Evolutionary conservation across 805 yeast genomes (phyloP), one percentile per base, ranked within the genome.

Genomic region (Saturnispora serradocipensis): DNA sequence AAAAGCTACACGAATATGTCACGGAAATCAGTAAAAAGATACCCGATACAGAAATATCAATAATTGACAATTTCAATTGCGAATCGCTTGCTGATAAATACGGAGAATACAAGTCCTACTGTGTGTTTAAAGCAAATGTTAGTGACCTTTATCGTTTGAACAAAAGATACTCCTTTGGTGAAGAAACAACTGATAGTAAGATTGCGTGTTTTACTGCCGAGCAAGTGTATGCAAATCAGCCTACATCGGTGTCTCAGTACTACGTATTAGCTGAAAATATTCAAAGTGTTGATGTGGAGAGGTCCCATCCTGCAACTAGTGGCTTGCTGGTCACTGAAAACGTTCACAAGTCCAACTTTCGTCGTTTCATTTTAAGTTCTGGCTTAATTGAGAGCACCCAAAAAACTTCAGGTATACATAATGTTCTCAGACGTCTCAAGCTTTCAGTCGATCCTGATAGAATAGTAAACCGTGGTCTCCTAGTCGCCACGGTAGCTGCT

Each of bases 21-120:
- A 48, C 48, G n/a, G 58, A 58, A 9, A 55, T 56, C 0, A 61
- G 64, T 28, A 50, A 45, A 2, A 59, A 57, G 6, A 43, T 62
- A 27, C 56, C 55, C 9, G 30, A 35, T 6, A 15, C 22, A 27
- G n/a, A 40, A 11, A 49, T 59, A 3, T 50, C 53, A 5, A 28
- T 59, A 35, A 45, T 59, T 16, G 58, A 59, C 47, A 27, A 49
- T 49, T 7, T 27, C 30, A 13, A 39, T 55, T 11, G 34, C 22
- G 11, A 34, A 48, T 1, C 28, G 15, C 18, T 38, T 11, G 22
- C 20, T 38, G 42, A 38, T 3, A 38, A 18, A 24, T 54, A 42
- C 22, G 60, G 57, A 3, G 36, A 35, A 4, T 56, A 43, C 38
- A 35, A 38, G 2, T 52, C 60, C 6, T 55, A 56, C 46, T 58